Percentiles rank a stretch among this genome's conserved stretches.
Conservation (phyloP, 495 filamentous ascomycete genomes). For the Trichoderma erinaceum region DNA sequence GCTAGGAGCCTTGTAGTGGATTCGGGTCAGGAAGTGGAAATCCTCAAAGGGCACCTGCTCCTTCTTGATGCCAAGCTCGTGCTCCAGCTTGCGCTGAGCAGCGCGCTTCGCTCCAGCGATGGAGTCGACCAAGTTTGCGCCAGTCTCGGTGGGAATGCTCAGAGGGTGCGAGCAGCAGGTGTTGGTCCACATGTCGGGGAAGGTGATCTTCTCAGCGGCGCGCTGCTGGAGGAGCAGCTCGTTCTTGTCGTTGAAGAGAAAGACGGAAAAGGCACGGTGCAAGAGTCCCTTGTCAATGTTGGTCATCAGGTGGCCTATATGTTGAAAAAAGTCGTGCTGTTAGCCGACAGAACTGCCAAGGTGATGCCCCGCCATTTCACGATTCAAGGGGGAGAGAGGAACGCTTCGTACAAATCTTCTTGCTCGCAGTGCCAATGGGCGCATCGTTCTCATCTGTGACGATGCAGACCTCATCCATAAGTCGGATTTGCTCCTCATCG, state of each 20-base stretch:
- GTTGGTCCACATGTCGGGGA: slow-evolving; percentile 99
- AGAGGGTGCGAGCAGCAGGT: slow-evolving; percentile 98
- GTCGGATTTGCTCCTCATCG: slow-evolving; percentile 92
- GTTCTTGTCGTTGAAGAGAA: slow-evolving; percentile 89
- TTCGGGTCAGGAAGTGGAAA: slow-evolving; percentile 90
- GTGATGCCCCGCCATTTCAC: background rate
- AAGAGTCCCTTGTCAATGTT: slow-evolving; percentile 95
- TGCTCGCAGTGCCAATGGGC: slow-evolving; percentile 94
- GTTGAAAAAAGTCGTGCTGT: background rate
- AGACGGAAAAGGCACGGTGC: slow-evolving; percentile 95
- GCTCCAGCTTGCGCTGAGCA: slow-evolving; percentile 84
- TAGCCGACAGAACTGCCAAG: background rate
- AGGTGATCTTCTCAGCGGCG: slow-evolving; percentile 96
- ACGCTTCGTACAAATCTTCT: slow-evolving; percentile 77
- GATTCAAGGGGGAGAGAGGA: background rate
- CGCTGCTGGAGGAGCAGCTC: slow-evolving; percentile 92
- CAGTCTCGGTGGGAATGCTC: slow-evolving; percentile 85
- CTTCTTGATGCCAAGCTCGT: slow-evolving; percentile 88
- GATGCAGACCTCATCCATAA: slow-evolving; percentile 99
- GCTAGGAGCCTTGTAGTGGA: slow-evolving; percentile 97
- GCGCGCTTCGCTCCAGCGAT: slow-evolving; percentile 82
- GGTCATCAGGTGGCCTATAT: slow-evolving; percentile 88
- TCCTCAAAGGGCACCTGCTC: slow-evolving; percentile 86
- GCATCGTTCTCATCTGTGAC: slow-evolving; percentile 86
- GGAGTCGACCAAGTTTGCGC: slow-evolving; percentile 71